Evolutionary conservation across 2,329 filamentous ascomycete species (phyloP).

Genomic region (Verticillium nonalfalfae): DNA sequence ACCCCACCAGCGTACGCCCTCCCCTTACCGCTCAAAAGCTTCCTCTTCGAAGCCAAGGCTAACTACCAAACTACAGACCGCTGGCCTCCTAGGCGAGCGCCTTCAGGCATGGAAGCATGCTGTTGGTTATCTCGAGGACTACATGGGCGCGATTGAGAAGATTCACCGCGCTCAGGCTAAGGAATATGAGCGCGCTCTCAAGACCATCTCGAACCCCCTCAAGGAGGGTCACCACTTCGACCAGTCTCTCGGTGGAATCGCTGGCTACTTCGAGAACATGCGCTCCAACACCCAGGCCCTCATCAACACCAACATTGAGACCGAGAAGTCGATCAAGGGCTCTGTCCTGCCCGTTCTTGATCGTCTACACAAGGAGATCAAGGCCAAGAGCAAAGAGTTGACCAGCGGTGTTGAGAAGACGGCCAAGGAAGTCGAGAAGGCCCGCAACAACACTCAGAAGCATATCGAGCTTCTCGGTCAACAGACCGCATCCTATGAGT

Average conservation of each 20-base stretch:
- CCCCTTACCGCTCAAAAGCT: neutral
- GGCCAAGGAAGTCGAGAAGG: conserved; percentile 87
- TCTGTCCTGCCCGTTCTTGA: conserved; percentile 84
- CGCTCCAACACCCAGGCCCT: conserved; percentile 87
- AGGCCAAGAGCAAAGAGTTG: conserved; percentile 91
- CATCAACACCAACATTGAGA: conserved; percentile 83
- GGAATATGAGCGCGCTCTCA: conserved; percentile 91
- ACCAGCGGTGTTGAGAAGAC: conserved; percentile 73
- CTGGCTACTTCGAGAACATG: conserved; percentile 91
- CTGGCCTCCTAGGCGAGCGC: conserved; percentile 77
- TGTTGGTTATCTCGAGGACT: conserved; percentile 85
- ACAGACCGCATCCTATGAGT: conserved; percentile 74
- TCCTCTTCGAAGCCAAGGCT: neutral
- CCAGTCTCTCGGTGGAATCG: conserved; percentile 77
- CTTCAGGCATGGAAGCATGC: conserved; percentile 96
- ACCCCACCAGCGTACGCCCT: conserved; percentile 48
- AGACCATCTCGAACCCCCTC: conserved; percentile 81
- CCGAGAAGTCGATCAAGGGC: conserved; percentile 82
- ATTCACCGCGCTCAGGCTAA: conserved; percentile 78
- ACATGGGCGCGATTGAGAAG: conserved; percentile 79
- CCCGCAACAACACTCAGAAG: conserved; percentile 80
- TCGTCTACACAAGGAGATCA: conserved; percentile 91
- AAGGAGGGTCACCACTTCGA: conserved; percentile 92
- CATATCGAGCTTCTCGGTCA: conserved; percentile 91
- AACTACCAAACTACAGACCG: conserved; percentile 43